Evolutionary conservation across 208 protist species (phyloP), one percentile per base, ranked within the genome.

Genomic region (Crithidia mellificae): DNA sequence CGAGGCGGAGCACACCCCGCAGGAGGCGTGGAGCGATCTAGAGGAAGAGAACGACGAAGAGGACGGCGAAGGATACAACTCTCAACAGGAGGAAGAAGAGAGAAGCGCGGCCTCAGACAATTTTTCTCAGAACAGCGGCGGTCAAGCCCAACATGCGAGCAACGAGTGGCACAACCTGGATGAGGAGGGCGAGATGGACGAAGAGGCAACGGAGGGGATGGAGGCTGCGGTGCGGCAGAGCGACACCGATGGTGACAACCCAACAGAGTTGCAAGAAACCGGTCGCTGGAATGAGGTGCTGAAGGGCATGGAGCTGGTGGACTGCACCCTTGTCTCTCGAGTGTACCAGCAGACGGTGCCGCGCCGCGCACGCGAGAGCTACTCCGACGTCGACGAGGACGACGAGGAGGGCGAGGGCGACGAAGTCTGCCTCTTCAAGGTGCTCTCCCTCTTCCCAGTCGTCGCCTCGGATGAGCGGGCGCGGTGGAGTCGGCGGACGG

Each of bases 261-360:
- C 62, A 0, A 27, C 29, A 22, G 30, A 30, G 24, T 17, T 76
- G 55, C 55, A 68, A 38, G 63, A 76, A 6, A n/a, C 63, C 4
- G 56, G 63, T 17, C 70, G 63, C 8, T 76, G 70, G 70, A 36
- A 69, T 38, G 49, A 52, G 30, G 55, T 70, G 19, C 54, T 76
- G 19, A 43, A 30, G 6, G 44, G 30, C 6, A 76, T 76, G 70
- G 63, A 68, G 38, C 46, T 76, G 24, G 44, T 76, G 11, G 70
- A 76, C 63, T 69, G 54, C 56, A 70, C 70, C 19, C 29, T 76
- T 17, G 39, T 76, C 19, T 76, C 70, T 0, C 70, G 63, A 14
- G 70, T 76, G 12, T 69, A 66, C 47, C 47, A 66, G 49, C 70
- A 66, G 14, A 15, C 39, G 19, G 9, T 61, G 32, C 56, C 27